Base-by-base conservation (phyloP, 805 yeast genomes). In the Cyberlindnera lachancei region DNA sequence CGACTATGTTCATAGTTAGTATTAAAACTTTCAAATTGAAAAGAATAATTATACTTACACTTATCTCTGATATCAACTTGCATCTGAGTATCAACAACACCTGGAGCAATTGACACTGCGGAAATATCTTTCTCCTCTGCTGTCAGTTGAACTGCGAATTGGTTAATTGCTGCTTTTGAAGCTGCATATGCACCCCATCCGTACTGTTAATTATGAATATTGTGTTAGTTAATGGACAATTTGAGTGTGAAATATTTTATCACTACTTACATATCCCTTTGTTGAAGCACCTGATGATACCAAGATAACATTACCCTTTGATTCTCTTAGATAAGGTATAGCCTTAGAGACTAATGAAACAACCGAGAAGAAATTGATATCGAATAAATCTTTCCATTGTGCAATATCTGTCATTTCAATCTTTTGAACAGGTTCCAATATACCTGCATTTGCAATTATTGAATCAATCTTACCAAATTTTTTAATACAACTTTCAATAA, bases 161-260 rank as follows among this genome's bases (percentile, higher is more conserved):
- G 87, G 55, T 90, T 87, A 31, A 90, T 52, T 0, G 96, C 95
- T 0, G 96, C 96, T 55, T 90, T 90, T 6, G 95, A 78, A 5
- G 88, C 63, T 1, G 96, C 95, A 48, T 90, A 90, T 5, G 95
- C 94, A 13, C 81, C 80, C 96, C 96, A 90, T 1, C 86, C 92
- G 40, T 65, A 46, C 31, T 29, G 22, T 14, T 10, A 63, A 62
- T 12, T n/a, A 27, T 46, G 15, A 46, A 16, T 15, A 16, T n/a
- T 27, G 29, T 23, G 28, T 7, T 15, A 14, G 21, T 19, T 19
- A 19, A n/a, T n/a, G n/a, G n/a, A n/a, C n/a, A n/a, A n/a, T n/a
- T n/a, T n/a, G n/a, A n/a, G n/a, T 19, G 21, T 19, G 10, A 10
- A 19, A 10, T 21, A 15, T 7, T 9, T 10, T 8, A 15, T 14